These are phyloP conservation scores for Xylaria acuta DNA, from an alignment of 495 filamentous ascomycete species.

Conservation along the genomic window DNA sequence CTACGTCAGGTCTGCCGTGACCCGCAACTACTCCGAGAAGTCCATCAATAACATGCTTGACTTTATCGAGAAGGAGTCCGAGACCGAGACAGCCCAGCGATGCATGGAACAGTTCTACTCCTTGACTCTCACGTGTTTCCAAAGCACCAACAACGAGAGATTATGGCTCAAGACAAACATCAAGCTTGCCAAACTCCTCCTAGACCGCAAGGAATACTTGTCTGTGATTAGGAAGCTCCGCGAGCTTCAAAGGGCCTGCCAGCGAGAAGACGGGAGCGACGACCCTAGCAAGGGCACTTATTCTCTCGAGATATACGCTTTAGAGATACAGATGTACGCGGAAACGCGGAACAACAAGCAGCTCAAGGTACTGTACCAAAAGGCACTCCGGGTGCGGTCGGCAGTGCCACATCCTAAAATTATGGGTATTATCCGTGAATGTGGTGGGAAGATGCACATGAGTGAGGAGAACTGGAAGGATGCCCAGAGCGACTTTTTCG, in stretches of 20 bases:
- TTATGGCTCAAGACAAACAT: conserved; percentile 99
- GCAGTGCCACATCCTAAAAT: conserved; percentile 98
- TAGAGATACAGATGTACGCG: conserved; percentile 99
- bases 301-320: conserved; percentile 90
- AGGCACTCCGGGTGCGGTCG: conserved; percentile 86
- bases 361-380: conserved; percentile 89
- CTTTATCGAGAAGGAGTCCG: conserved; percentile 92
- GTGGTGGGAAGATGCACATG: conserved; percentile 99
- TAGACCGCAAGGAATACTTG: conserved; percentile 88
- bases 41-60: conserved; percentile 99
- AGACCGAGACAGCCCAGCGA: conserved; percentile 75
- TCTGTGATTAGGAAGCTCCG: conserved; percentile 82
- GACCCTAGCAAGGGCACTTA: conserved; percentile 97
- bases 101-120: conserved; percentile 98
- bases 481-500: conserved; percentile 96
- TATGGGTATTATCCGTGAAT: conserved; percentile 98
- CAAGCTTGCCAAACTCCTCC: conserved; percentile 88
- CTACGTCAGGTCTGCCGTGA: conserved; percentile 96
- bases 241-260: conserved; percentile 88
- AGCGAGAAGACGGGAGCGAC: conserved; percentile 85
- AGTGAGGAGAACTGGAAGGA: conserved; percentile 99
- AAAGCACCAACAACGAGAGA: conserved; percentile 96
- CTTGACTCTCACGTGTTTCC: conserved; percentile 88
- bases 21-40: conserved; percentile 98
- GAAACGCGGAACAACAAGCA: conserved; percentile 97